phyloP scores from a whole-genome alignment of 176 grass and related monocot genomes.

The Ampelocalamus luodianensis region DNA sequence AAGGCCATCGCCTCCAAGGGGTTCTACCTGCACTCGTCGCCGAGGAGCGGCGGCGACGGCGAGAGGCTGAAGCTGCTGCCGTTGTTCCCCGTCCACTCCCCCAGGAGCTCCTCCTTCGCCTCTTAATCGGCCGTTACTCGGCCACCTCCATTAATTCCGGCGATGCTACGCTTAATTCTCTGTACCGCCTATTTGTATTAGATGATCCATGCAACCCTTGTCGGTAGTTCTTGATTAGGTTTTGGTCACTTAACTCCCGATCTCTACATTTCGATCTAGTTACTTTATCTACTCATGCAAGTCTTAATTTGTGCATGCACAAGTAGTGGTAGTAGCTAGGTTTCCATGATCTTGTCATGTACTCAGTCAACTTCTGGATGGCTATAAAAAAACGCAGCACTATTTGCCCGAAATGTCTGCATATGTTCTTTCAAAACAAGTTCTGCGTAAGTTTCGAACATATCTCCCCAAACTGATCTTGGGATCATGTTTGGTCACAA shows the following conservation, averaged over 20 bases:
- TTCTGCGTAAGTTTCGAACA: constrained; percentile 44
- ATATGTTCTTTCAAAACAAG: neutral
- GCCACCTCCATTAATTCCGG: constrained; percentile 30
- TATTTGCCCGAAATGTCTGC: constrained; percentile 4
- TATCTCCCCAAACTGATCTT: constrained; percentile 22
- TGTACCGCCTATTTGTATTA: neutral
- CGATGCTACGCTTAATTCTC: constrained; percentile 17
- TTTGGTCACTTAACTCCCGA: neutral
- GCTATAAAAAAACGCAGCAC: neutral
- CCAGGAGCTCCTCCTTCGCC: constrained; percentile 23
- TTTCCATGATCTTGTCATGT: constrained; percentile 3
- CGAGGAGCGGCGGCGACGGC: constrained; percentile 36
- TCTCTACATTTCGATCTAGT: neutral
- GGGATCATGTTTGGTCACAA: constrained; percentile 13
- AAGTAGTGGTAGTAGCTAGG: neutral
- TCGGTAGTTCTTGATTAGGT: constrained; percentile 19
- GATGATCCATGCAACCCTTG: constrained; percentile 33
- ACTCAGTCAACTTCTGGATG: constrained; percentile 26
- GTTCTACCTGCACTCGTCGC: constrained; percentile 79
- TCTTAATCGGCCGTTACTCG: constrained; percentile 6
- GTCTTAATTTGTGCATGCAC: neutral
- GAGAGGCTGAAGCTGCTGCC: constrained; percentile 66
- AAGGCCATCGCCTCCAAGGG: constrained; percentile 78
- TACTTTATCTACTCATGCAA: neutral
- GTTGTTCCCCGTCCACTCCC: constrained; percentile 71